Conservation (phyloP, 129 eudicot species). For the Ambrosia artemisiifolia region DNA sequence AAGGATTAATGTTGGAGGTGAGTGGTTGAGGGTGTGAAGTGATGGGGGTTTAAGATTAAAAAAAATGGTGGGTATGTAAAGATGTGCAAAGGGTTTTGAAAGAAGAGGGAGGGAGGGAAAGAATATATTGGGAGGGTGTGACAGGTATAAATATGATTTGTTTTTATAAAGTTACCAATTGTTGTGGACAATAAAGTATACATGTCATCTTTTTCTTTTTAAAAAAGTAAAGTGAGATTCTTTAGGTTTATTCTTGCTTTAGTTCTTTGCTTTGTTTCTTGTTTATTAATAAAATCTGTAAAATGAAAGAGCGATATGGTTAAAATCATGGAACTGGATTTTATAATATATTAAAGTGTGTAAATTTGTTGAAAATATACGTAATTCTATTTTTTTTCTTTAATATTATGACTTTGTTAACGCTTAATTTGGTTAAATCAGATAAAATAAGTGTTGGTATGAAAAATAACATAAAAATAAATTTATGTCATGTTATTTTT, state of each 20-base stretch:
- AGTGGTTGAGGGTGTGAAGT: conserved; percentile 33
- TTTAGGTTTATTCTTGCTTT: background rate
- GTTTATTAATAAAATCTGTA: background rate
- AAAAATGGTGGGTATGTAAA: conserved; percentile 18
- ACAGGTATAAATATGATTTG: background rate
- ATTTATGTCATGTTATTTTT: no score
- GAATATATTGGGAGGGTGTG: conserved; percentile 12
- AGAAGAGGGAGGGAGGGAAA: conserved; percentile 16
- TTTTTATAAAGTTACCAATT: background rate
- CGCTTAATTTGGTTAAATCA: no score
- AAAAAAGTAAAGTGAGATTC: background rate
- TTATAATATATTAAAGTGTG: no score
- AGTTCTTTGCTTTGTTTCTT: background rate
- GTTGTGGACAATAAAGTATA: background rate
- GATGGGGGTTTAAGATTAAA: background rate
- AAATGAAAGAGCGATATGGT: no score
- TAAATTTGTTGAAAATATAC: no score
- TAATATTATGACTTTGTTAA: no score
- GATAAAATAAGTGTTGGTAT: no score
- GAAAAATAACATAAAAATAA: no score
- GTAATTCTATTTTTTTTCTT: no score
- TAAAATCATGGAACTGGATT: no score
- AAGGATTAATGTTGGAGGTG: conserved; percentile 32
- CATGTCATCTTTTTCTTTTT: background rate
- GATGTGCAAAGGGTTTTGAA: conserved; percentile 9